Evolutionary conservation across 176 grass and related monocot species (phyloP), one percentile per base, ranked within the genome.

Genomic region (Zea luxurians): DNA sequence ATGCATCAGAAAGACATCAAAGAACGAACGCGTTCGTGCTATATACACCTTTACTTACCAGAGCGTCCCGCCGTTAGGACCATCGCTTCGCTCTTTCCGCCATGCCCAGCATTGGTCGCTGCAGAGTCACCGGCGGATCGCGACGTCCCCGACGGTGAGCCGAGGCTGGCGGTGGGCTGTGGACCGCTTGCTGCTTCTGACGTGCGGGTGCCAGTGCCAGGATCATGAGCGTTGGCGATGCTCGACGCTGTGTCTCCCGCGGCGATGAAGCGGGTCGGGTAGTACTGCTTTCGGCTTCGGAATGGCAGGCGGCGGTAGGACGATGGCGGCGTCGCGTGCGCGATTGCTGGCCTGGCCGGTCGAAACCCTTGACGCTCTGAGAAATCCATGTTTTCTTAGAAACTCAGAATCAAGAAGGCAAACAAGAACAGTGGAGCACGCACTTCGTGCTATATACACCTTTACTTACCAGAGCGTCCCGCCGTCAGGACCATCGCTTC

Each of bases 351-450:
- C 15, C 64, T n/a, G 3, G 64, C 15, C 3, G 6, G 64, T n/a
- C 7, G 37, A 42, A 66, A 66, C 1, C 64, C 21, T 64, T 27
- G 57, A n/a, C 36, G 64, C 59, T 55, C 85, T 87, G 66, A 4
- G 0, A 10, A 64, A 50, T 13, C 36, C 38, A 45, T 37, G 11
- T 0, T 16, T 5, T 4, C 4, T 50, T 13, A 16, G 64, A 18
- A 5, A 43, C 15, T 7, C 5, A 10, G 59, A 55, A 63, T 53
- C 78, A 86, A 76, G 44, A 86, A 80, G 36, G 43, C 1, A 40
- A 60, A 18, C 34, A 61, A 38, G 42, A 77, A 61, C 4, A 37
- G 2, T 2, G 35, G 37, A 15, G 7, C 17, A 15, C 2, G 27
- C 27, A 27, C 27, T 27, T 27, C 27, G 27, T 27, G 27, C 27